These are phyloP conservation scores for Boletus subparvulus DNA, from an alignment of 768 basidiomycete genomes.

Conservation along the genomic window DNA sequence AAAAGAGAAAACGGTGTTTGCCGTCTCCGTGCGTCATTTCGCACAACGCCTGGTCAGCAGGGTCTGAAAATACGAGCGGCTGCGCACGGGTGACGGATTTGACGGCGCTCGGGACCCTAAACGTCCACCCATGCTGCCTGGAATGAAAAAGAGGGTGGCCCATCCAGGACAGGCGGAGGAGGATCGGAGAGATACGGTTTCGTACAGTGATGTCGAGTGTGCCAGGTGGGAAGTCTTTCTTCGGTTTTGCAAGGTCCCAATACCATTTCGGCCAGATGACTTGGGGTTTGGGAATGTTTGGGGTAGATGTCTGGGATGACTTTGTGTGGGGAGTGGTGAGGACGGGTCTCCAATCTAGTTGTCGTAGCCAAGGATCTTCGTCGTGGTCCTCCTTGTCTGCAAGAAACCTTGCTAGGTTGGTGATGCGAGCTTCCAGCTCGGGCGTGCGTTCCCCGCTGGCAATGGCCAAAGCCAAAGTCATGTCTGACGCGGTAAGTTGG, in stretches of 20 bases:
- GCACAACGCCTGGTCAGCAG: slow-evolving; percentile 57
- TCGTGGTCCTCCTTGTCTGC: slow-evolving; percentile 22
- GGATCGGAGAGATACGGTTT: slow-evolving; percentile 77
- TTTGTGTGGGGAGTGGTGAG: not conserved
- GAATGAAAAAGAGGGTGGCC: slow-evolving; percentile 84
- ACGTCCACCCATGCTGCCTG: slow-evolving; percentile 88
- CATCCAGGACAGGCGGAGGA: slow-evolving; percentile 85
- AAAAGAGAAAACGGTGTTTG: slow-evolving; percentile 56
- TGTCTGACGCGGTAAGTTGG: slow-evolving; percentile 40
- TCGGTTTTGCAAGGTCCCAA: slow-evolving; percentile 81
- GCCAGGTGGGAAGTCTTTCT: slow-evolving; percentile 63
- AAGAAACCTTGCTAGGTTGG: slow-evolving; percentile 41
- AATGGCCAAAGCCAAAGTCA: slow-evolving; percentile 47
- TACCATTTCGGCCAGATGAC: slow-evolving; percentile 96
- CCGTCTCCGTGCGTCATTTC: slow-evolving; percentile 44
- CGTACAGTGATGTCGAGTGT: slow-evolving; percentile 84
- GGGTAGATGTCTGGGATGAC: not conserved
- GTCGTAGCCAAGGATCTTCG: slow-evolving; percentile 56
- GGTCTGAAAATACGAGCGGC: slow-evolving; percentile 59
- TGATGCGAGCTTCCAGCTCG: slow-evolving; percentile 35
- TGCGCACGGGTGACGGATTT: slow-evolving; percentile 46
- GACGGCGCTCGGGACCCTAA: slow-evolving; percentile 60
- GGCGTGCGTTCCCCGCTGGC: slow-evolving; percentile 42
- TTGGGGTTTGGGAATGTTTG: slow-evolving; percentile 37
- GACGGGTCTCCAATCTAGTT: slow-evolving; percentile 65